Base-by-base conservation (phyloP, 2,329 filamentous ascomycete genomes). In the Incumbomyces lentus region DNA sequence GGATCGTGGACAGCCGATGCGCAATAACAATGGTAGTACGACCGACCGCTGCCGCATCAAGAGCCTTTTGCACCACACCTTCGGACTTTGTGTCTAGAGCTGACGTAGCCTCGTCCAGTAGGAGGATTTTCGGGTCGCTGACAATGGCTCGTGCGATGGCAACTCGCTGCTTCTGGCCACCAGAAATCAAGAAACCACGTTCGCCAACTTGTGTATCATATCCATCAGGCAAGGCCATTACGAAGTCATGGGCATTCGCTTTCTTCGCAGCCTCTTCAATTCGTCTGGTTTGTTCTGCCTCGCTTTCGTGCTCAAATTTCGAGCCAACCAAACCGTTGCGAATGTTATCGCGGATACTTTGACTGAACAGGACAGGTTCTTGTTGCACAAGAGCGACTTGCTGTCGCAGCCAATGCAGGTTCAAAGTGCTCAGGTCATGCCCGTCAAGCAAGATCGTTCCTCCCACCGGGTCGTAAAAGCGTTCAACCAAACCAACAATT, bases 141-240 rank as follows among this genome's bases (percentile, higher is more conserved):
- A 95, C 86, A 47, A 95, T 78, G 33, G 89, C 89, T 59, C 88
- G 76, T 6, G 90, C 88, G 64, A 96, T 95, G 11, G 90, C 89
- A 60, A 96, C 93, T 57, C 92, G 86, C 66, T 96, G 92, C 65
- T 95, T 95, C 66, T 98, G 92, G 31, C 92, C 92, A 62, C 92
- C 92, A 46, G 86, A 94, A 7, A 98, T 74, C 44, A 95, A 69
- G 62, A 95, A 94, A 8, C 92, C 92, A 52, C 89, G 82, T 64
- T 96, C 88, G 47, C 92, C 92, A n/a, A 96, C 90, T 54, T 93
- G 82, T 0, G 92, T 96, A 54, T 95, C 78, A 58, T 96, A 96
- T 1, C 85, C 84, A 55, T 96, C 84, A 0, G 92, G 88, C 1
- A 96, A 75, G 11, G 74, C 67, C 5, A 71, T 76, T 54, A 98